These are phyloP conservation scores for Verticillium nonalfalfae DNA, from an alignment of 2,329 filamentous ascomycete species.

Conservation along the genomic window DNA sequence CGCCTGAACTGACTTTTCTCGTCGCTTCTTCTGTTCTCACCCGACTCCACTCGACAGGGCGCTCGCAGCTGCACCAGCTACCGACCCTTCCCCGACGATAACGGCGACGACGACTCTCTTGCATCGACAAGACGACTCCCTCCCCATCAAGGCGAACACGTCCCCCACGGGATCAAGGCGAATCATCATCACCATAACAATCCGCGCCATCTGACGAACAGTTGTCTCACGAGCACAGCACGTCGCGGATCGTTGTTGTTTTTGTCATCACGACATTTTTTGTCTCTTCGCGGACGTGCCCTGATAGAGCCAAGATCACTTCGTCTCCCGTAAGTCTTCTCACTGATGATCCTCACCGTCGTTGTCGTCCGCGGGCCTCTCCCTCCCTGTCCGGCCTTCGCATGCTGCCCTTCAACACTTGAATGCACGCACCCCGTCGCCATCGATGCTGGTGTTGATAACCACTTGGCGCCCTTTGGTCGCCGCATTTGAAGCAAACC, in stretches of 20 bases:
- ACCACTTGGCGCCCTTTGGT: background rate
- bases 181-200: conserved; percentile 5
- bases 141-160: conserved; percentile 9
- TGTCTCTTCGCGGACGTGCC: conserved; percentile 5
- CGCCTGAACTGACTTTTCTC: background rate
- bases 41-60: background rate
- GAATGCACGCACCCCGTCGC: background rate
- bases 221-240: background rate
- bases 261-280: background rate
- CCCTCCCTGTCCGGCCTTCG: background rate
- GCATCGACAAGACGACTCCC: conserved; percentile 5
- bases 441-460: background rate
- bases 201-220: background rate
- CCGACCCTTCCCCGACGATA: background rate
- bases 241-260: background rate
- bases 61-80: background rate
- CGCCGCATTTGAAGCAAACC: background rate
- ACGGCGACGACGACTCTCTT: conserved; percentile 6
- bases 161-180: conserved; percentile 7
- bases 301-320: conserved; percentile 13
- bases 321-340: conserved; percentile 2
- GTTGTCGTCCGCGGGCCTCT: background rate
- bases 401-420: background rate
- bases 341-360: conserved; percentile 4
- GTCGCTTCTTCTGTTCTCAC: background rate